Evolutionary conservation across 805 yeast species (phyloP).

Genomic region (Candida suzukii): DNA sequence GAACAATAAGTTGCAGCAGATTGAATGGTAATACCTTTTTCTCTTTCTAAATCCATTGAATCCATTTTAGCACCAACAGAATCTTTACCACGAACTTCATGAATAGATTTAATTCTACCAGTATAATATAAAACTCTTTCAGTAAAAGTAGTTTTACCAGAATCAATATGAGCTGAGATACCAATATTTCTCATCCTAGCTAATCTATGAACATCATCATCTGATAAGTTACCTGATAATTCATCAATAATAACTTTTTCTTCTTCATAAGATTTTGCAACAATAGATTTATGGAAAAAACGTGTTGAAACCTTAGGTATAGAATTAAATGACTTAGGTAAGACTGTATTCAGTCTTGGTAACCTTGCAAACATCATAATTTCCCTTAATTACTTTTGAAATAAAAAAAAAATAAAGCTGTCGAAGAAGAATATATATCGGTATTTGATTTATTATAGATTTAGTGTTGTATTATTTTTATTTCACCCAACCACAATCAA

Average conservation of each 20-base stretch:
- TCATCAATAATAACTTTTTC: conserved; percentile 65
- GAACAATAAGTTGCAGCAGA: conserved; percentile 98
- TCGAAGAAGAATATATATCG: too few relatives aligned
- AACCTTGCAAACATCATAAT: too few relatives aligned
- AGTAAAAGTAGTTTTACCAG: conserved; percentile 97
- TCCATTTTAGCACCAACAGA: conserved; percentile 99
- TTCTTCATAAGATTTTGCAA: conserved; percentile 50
- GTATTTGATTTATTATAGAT: too few relatives aligned
- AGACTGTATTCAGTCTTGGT: not conserved
- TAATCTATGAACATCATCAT: conserved; percentile 44
- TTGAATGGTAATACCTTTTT: conserved; percentile 97
- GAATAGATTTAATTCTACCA: conserved; percentile 94
- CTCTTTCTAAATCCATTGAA: conserved; percentile 97
- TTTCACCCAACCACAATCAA: too few relatives aligned
- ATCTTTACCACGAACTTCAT: conserved; percentile 94
- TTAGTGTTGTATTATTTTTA: too few relatives aligned
- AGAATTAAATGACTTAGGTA: not conserved
- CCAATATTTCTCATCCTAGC: conserved; percentile 84
- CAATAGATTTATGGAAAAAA: conserved; percentile 25
- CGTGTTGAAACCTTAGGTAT: conserved; percentile 9
- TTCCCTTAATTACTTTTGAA: too few relatives aligned
- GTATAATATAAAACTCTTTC: conserved; percentile 95
- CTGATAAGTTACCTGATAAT: conserved; percentile 40
- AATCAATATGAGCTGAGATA: conserved; percentile 95
- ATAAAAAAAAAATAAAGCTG: too few relatives aligned